A percentile compares a stretch with the other conserved stretches of the same genome.
Conservation (phyloP, 2,329 filamentous ascomycete genomes). For the Penicillium sp. region DNA sequence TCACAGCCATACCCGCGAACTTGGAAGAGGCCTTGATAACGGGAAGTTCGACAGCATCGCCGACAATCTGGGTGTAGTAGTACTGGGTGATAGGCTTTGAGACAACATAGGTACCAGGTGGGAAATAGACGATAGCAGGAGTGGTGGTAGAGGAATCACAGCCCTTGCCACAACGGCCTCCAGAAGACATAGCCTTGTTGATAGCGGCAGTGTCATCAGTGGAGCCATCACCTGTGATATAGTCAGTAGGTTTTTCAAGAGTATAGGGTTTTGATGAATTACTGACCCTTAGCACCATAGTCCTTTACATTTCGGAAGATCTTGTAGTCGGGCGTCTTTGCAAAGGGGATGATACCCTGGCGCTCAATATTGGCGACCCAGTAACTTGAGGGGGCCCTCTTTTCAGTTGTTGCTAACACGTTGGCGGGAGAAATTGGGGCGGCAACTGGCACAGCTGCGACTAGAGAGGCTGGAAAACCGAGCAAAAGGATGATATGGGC, state of each 20-base stretch:
- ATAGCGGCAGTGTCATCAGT: constrained; percentile 88
- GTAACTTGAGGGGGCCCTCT: constrained; percentile 51
- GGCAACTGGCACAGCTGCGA: constrained; percentile 32
- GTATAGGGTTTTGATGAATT: constrained; percentile 14
- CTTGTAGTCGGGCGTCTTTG: constrained; percentile 58
- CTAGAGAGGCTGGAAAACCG: constrained; percentile 26
- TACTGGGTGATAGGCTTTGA: constrained; percentile 75
- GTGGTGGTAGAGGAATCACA: constrained; percentile 83
- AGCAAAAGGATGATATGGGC: constrained; percentile 35
- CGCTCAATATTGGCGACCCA: constrained; percentile 71
- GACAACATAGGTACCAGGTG: constrained; percentile 79
- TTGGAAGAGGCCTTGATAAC: constrained; percentile 69
- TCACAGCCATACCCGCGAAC: constrained; percentile 82
- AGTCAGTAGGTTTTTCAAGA: constrained; percentile 17
- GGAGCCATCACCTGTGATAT: constrained; percentile 55
- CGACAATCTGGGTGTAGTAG: constrained; percentile 93
- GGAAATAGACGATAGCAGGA: constrained; percentile 89
- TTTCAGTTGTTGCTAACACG: constrained; percentile 9
- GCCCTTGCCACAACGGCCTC: constrained; percentile 71
- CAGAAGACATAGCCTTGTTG: constrained; percentile 76
- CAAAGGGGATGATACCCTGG: constrained; percentile 67
- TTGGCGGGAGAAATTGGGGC: constrained; percentile 16
- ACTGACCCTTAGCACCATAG: constrained; percentile 69
- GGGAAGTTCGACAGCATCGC: constrained; percentile 70
- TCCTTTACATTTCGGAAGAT: constrained; percentile 76